Percentiles rank a stretch among this genome's conserved stretches.
Conservation (phyloP, 495 filamentous ascomycete species). For the Penicillium psychrofluorescens region DNA sequence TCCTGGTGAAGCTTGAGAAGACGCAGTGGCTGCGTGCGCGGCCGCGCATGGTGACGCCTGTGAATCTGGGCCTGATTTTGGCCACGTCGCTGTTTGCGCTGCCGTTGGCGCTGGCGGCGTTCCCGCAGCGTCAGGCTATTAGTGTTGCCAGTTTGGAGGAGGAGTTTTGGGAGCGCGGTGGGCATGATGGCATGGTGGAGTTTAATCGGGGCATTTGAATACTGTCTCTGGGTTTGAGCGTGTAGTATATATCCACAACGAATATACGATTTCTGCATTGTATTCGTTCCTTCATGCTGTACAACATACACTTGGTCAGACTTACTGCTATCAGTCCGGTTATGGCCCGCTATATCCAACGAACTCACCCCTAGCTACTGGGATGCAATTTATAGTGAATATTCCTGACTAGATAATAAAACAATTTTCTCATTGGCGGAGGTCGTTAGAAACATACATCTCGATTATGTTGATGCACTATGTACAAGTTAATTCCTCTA, state of each 20-base stretch:
- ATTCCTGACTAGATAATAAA: no score
- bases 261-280: not conserved
- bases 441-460: no score
- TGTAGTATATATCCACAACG: not conserved
- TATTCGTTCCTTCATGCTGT: not conserved
- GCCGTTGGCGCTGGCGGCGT: slow-evolving; percentile 71
- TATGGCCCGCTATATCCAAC: no score
- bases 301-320: no score
- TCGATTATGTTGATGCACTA: not conserved
- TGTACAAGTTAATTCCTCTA: not conserved
- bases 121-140: slow-evolving; percentile 82
- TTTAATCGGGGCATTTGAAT: slow-evolving; percentile 87
- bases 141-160: slow-evolving; percentile 64
- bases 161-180: slow-evolving; percentile 75
- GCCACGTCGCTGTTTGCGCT: slow-evolving; percentile 76
- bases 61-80: slow-evolving; percentile 79
- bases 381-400: no score
- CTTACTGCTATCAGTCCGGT: no score
- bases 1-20: slow-evolving; percentile 75
- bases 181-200: slow-evolving; percentile 66
- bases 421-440: no score
- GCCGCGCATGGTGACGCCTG: slow-evolving; percentile 63
- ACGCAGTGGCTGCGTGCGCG: slow-evolving; percentile 65
- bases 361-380: no score
- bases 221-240: not conserved